Base-by-base conservation (phyloP, 768 basidiomycete genomes). In the Suillus paluster region DNA sequence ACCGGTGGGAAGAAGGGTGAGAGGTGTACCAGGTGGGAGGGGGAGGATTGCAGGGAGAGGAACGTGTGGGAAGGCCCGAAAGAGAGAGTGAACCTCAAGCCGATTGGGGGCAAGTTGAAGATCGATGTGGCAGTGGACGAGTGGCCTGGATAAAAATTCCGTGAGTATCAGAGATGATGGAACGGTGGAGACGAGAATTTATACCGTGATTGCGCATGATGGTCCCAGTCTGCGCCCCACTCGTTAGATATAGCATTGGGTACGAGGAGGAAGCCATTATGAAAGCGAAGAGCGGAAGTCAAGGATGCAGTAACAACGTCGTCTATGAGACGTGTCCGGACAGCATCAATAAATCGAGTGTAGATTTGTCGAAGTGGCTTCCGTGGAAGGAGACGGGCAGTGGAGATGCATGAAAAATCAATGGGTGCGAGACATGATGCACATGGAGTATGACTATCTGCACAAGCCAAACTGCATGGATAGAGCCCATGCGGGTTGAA, bases 141-240 rank as follows among this genome's bases (percentile, higher is more conserved):
- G 77, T 17, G 89, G 83, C 58, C 89, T 87, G 63, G 27, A 53
- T 8, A 48, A 57, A 71, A 53, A 74, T 63, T 41, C 41, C 39
- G 46, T 25, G 33, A 21, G 41, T 49, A 59, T 56, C 27, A 58
- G 48, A 42, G 50, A 55, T 38, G 17, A 25, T 11, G 36, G 12
- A 21, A 25, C 3, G 27, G 41, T n/a, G 49, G 48, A 54, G 27
- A 53, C 19, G 21, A 56, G 48, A n/a, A 53, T 62, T 54, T 65
- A 67, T 54, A 83, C 86, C 85, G 82, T 46, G 79, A 77, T 30
- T 76, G 78, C 5, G 82, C 74, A 60, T 81, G 79, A 65, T 83
- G 80, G 41, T 89, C 81, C 89, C 89, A 90, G 17, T 83, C 83
- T n/a, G 77, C 69, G 25, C 83, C 82, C 90, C 90, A 91, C 68